These are phyloP conservation scores for Phycomyces blakesleeanus DNA, from an alignment of 192 early-diverging fungal genomes.

Conservation along the genomic window DNA sequence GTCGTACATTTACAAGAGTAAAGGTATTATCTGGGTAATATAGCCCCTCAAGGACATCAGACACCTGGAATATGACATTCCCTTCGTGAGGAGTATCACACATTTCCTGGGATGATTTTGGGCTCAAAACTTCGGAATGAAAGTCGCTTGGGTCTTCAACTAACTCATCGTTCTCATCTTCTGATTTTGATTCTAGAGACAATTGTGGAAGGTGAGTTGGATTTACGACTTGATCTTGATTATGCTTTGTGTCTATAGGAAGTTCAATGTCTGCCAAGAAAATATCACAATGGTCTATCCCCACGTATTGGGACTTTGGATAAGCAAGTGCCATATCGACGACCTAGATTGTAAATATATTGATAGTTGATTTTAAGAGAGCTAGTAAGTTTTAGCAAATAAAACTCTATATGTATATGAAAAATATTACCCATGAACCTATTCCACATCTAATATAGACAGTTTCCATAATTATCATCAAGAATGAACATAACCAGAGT, in stretches of 20 bases:
- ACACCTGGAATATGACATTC: conserved; percentile 21
- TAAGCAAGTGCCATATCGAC: conserved; percentile 47
- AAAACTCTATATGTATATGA: too few relatives aligned
- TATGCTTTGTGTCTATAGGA: neutral
- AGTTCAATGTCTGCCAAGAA: conserved; percentile 13
- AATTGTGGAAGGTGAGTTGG: neutral
- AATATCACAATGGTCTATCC: conserved; percentile 41
- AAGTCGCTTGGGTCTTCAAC: neutral
- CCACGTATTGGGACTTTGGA: conserved; percentile 42
- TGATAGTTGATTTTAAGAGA: neutral
- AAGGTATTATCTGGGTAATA: conserved; percentile 14
- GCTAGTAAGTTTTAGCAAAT: neutral
- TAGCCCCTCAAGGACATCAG: conserved; percentile 18
- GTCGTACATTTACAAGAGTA: conserved; percentile 23
- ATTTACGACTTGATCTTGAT: neutral
- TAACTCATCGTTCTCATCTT: neutral
- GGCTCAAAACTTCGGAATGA: neutral
- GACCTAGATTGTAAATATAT: neutral
- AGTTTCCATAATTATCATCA: neutral
- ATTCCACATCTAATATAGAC: conserved; percentile 6
- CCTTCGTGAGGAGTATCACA: neutral
- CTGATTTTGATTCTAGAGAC: neutral
- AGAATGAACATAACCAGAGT: neutral
- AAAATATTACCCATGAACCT: conserved; percentile 31
- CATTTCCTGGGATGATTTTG: conserved; percentile 7